These are phyloP conservation scores for Fusarium begoniae DNA, from an alignment of 2,329 filamentous ascomycete genomes.

Conservation along the genomic window DNA sequence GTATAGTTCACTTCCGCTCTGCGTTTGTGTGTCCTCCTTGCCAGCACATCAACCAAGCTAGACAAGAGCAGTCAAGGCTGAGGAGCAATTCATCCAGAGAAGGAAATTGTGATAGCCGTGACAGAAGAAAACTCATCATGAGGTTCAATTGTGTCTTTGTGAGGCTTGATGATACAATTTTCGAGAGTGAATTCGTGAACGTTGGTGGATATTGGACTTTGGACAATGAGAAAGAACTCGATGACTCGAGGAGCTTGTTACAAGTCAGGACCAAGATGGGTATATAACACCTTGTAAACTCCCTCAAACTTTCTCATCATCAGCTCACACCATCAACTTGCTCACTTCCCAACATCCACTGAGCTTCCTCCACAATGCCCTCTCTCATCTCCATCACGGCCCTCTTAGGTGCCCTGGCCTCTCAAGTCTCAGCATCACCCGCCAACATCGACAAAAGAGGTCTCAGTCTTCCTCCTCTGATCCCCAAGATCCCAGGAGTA, in stretches of 20 bases:
- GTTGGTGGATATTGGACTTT: background rate
- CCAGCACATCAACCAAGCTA: slow-evolving; percentile 31
- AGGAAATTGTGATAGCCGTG: slow-evolving; percentile 32
- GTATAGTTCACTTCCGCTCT: background rate
- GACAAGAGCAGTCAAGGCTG: background rate
- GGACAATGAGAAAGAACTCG: background rate
- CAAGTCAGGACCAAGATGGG: background rate
- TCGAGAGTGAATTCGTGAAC: background rate
- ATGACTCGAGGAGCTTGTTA: background rate
- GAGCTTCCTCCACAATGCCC: slow-evolving; percentile 17
- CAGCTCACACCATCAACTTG: slow-evolving; percentile 30
- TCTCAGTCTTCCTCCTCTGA: slow-evolving; percentile 61
- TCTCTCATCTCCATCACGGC: slow-evolving; percentile 31
- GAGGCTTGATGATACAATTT: slow-evolving; percentile 38
- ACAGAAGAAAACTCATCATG: background rate
- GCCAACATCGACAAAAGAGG: slow-evolving; percentile 28
- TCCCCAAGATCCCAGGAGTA: slow-evolving; percentile 67
- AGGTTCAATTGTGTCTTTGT: slow-evolving; percentile 26
- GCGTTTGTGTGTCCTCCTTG: background rate
- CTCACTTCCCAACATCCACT: slow-evolving; percentile 9
- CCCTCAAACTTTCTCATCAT: slow-evolving; percentile 35
- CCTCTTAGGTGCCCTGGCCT: slow-evolving; percentile 28
- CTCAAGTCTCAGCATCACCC: slow-evolving; percentile 25
- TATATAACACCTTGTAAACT: slow-evolving; percentile 35
- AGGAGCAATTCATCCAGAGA: background rate